These are phyloP conservation scores for Cryptosporidium bovis DNA, from an alignment of 169 alveolate genomes.

Conservation along the genomic window DNA sequence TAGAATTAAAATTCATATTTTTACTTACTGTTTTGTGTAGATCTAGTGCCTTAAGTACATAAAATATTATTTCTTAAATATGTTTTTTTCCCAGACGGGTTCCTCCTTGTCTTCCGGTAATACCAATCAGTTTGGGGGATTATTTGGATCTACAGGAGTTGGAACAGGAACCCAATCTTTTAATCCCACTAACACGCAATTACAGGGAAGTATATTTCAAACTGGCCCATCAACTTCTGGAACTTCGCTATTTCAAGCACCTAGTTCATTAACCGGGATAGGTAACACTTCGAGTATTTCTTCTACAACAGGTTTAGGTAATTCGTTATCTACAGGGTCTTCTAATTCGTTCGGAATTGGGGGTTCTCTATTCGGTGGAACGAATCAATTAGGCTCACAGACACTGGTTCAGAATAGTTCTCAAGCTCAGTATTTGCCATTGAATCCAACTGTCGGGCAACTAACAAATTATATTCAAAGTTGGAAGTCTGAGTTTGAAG, in stretches of 20 bases:
- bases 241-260: neutral
- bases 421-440: slow-evolving; percentile 63
- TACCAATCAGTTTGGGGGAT: neutral
- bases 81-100: slow-evolving; percentile 61
- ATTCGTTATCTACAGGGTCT: slow-evolving; percentile 23
- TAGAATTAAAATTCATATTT: no score
- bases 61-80: neutral
- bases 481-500: slow-evolving; percentile 66
- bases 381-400: neutral
- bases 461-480: slow-evolving; percentile 70
- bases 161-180: slow-evolving; percentile 18
- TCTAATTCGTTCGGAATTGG: neutral
- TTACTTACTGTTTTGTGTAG: no score
- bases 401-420: slow-evolving; percentile 9
- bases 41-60: no score
- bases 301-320: slow-evolving; percentile 2
- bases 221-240: slow-evolving; percentile 4
- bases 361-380: slow-evolving; percentile 5
- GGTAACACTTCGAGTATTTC: slow-evolving; percentile 17
- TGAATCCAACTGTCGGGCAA: slow-evolving; percentile 69
- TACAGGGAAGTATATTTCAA: neutral
- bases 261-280: slow-evolving; percentile 23
- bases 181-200: neutral
- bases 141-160: slow-evolving; percentile 51
- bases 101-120: slow-evolving; percentile 9